Conservation (phyloP, 177 flowering plant species). For the Vitis hybrid region DNA sequence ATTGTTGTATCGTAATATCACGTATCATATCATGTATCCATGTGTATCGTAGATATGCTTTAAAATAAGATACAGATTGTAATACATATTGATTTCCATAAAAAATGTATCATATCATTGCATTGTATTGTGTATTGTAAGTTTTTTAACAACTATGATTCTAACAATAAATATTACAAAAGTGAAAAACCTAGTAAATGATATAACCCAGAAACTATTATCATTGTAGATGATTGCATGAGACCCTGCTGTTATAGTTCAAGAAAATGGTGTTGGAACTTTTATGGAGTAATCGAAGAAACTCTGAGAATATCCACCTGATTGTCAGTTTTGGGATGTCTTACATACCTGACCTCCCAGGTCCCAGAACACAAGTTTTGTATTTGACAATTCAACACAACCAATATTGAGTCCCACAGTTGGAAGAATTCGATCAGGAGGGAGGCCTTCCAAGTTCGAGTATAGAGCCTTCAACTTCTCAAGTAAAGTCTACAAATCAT, state of each 20-base stretch:
- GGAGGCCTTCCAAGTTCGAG: slow-evolving; percentile 85
- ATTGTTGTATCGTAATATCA: too few relatives aligned
- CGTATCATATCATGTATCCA: too few relatives aligned
- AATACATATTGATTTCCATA: too few relatives aligned
- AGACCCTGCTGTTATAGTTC: background rate
- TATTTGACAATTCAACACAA: slow-evolving; percentile 74
- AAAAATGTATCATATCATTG: too few relatives aligned
- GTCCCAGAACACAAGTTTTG: slow-evolving; percentile 97
- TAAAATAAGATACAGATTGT: too few relatives aligned
- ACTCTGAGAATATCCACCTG: background rate
- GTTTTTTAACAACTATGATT: background rate
- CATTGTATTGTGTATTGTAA: too few relatives aligned
- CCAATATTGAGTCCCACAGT: slow-evolving; percentile 98
- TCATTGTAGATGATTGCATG: background rate
- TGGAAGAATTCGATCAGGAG: slow-evolving; percentile 96
- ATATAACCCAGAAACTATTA: background rate
- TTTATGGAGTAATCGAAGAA: background rate
- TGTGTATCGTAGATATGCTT: too few relatives aligned
- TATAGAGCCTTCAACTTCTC: slow-evolving; percentile 86
- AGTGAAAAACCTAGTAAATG: background rate
- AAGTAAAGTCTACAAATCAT: slow-evolving; percentile 68
- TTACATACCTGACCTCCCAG: slow-evolving; percentile 93
- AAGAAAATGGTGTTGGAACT: background rate
- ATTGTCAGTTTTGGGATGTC: background rate
- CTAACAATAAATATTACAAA: background rate